Base-by-base conservation (phyloP, 116 monocot genomes). In the Posidonia oceanica region DNA sequence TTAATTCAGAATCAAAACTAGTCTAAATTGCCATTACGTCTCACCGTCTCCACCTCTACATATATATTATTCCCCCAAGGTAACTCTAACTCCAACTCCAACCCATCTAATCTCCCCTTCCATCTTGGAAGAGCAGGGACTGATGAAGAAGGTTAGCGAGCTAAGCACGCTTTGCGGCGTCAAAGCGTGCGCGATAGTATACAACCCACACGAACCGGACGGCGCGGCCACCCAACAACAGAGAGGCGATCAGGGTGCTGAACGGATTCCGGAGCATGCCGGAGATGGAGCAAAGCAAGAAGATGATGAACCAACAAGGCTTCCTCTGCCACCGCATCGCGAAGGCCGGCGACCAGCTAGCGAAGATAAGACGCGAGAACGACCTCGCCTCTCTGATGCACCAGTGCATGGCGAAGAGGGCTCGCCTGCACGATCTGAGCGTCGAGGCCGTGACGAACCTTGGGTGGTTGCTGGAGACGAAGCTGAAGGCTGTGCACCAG, bases 281-380 rank as follows among this genome's bases (percentile, higher is more conserved):
- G 48, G 74, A 81, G 66, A 73, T 68, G 66, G 79, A 87, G 66
- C 78, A 83, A 71, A 64, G 60, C 72, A 79, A 76, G 77, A 74
- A 75, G 71, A 79, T 81, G 83, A 59, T 79, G 71, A 67, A 84
- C 61, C 84, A 81, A 55, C 79, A 74, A 11, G 64, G 68, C 13
- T 82, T 77, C 81, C 74, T 77, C 61, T 63, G 59, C 21, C 52
- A 74, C 12, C 69, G 72, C 39, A 70, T 72, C 14, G 38, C 23
- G 12, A 84, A 87, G 71, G 59, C 69, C 11, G 52, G 17, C 64
- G 80, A 80, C 61, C 80, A 80, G 64, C 61, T 77, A 7, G 48
- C 21, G 10, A 83, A 76, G 86, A 37, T 54, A 38, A 48, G 71
- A 36, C 63, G 41, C 5, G 83, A 80, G 67, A 73, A 66, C 59